Percentiles rank a stretch among this genome's conserved stretches.
These are phyloP conservation scores for Brachypodium distachyon DNA, from an alignment of 202 grass and related monocot species.

Conservation along the genomic window DNA sequence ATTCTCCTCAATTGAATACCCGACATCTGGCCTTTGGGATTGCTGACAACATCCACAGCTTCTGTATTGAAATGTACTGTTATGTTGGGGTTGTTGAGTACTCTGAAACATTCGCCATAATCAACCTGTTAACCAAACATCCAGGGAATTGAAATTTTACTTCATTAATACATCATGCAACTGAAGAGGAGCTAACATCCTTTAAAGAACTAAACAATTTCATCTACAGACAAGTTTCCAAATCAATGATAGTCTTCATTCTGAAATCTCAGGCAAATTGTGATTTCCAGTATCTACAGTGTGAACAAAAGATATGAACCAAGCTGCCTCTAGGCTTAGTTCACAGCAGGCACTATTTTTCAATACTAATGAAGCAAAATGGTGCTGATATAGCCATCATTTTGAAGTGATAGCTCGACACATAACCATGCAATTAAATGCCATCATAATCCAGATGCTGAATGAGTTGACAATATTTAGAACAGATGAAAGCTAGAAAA, in stretches of 20 bases:
- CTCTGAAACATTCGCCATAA: constrained; percentile 99
- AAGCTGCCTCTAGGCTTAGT: background rate
- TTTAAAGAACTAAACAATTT: constrained; percentile 43
- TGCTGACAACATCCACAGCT: constrained; percentile 78
- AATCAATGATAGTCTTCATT: background rate
- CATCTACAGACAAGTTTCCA: constrained; percentile 20
- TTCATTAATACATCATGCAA: constrained; percentile 59
- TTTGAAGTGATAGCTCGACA: background rate
- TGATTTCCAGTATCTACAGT: constrained; percentile 5
- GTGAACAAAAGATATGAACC: background rate
- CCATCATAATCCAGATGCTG: background rate
- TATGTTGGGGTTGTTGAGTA: constrained; percentile 94
- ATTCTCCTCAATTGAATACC: constrained; percentile 64
- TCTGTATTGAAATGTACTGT: constrained; percentile 97
- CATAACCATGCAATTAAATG: constrained; percentile 7
- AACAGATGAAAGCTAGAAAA: background rate
- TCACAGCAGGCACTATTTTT: background rate
- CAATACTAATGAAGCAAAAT: background rate
- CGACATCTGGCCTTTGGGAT: constrained; percentile 88
- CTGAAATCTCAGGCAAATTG: background rate
- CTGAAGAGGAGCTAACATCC: constrained; percentile 41
- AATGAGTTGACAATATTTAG: background rate
- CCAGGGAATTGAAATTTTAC: constrained; percentile 76
- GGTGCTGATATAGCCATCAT: background rate
- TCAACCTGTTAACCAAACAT: constrained; percentile 99